A percentile compares a stretch with the other conserved stretches of the same genome.
Conservation (phyloP, 495 filamentous ascomycete genomes). For the Neohortaea acidophila region DNA sequence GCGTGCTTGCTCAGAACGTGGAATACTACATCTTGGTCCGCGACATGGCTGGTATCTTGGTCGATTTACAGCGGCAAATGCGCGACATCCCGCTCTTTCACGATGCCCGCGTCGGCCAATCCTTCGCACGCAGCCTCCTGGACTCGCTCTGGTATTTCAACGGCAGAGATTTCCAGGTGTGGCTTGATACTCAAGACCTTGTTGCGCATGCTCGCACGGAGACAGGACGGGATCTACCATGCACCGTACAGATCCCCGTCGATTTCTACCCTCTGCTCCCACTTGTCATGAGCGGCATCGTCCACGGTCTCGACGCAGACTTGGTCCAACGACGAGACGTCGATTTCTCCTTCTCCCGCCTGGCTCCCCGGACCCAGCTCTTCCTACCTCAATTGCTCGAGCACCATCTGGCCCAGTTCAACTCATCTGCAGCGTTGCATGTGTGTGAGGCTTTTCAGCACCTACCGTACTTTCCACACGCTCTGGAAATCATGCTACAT, state of each 20-base stretch:
- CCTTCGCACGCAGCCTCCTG: slow-evolving; percentile 48
- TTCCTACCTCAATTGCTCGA: slow-evolving; percentile 80
- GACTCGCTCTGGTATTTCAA: slow-evolving; percentile 95
- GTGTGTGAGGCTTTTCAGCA: slow-evolving; percentile 69
- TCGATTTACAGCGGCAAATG: neutral
- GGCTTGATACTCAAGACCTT: slow-evolving; percentile 84
- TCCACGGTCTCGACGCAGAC: slow-evolving; percentile 83
- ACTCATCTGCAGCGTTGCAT: slow-evolving; percentile 56
- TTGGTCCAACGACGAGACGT: slow-evolving; percentile 80
- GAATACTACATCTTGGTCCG: slow-evolving; percentile 89
- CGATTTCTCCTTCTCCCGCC: slow-evolving; percentile 67
- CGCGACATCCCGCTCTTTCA: neutral
- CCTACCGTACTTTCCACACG: slow-evolving; percentile 82
- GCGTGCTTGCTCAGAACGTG: slow-evolving; percentile 83
- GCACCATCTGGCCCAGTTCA: slow-evolving; percentile 54
- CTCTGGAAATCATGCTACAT: slow-evolving; percentile 81
- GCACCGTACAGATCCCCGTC: slow-evolving; percentile 46
- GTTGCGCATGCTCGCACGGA: slow-evolving; percentile 50
- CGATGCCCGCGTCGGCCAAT: slow-evolving; percentile 9
- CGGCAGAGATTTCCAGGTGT: slow-evolving; percentile 62
- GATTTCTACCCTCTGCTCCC: slow-evolving; percentile 95
- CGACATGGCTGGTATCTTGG: slow-evolving; percentile 37
- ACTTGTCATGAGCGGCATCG: slow-evolving; percentile 66
- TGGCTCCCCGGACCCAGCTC: slow-evolving; percentile 36
- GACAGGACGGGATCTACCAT: slow-evolving; percentile 42